Conservation (phyloP, 2,329 filamentous ascomycete genomes). For the Chaetomiaceae sp. region DNA sequence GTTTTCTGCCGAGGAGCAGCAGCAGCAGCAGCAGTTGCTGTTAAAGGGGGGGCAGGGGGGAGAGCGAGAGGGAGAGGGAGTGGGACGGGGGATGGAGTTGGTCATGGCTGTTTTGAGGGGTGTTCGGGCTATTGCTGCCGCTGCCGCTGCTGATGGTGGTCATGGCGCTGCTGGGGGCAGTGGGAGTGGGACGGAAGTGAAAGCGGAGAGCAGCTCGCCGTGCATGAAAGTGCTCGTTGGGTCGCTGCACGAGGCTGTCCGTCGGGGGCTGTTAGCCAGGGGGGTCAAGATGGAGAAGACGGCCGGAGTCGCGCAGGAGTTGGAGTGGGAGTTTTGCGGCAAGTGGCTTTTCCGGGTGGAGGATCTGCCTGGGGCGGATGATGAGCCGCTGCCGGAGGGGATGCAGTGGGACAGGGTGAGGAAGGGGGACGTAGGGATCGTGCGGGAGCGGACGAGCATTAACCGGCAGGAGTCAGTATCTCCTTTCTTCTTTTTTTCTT, state of each 20-base stretch:
- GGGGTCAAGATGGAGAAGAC: constrained; percentile 26
- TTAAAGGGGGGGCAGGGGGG: not conserved
- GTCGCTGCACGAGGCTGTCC: constrained; percentile 36
- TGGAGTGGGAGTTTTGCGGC: constrained; percentile 38
- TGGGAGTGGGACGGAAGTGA: not conserved
- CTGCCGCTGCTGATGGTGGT: too few species aligned
- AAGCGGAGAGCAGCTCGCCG: not conserved
- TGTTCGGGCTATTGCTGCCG: constrained; percentile 27
- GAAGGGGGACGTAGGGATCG: constrained; percentile 50
- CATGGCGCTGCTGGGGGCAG: not conserved
- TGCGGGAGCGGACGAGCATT: constrained; percentile 51
- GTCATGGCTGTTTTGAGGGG: constrained; percentile 29
- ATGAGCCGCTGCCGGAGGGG: constrained; percentile 37
- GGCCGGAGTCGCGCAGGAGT: constrained; percentile 10
- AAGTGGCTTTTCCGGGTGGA: constrained; percentile 56
- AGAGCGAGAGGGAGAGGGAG: not conserved
- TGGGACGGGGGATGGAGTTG: constrained; percentile 15
- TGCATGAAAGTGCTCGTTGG: constrained; percentile 31
- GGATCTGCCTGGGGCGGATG: constrained; percentile 29
- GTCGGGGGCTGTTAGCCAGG: constrained; percentile 27
- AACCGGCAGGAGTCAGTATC: constrained; percentile 46
- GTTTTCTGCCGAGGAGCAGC: constrained; percentile 35
- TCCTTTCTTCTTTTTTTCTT: not conserved
- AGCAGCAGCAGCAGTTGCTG: constrained; percentile 19
- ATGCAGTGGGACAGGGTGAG: constrained; percentile 52